Conservation (phyloP, 1,284 basidiomycete species). For the Cutaneotrichosporon curvatum region DNA sequence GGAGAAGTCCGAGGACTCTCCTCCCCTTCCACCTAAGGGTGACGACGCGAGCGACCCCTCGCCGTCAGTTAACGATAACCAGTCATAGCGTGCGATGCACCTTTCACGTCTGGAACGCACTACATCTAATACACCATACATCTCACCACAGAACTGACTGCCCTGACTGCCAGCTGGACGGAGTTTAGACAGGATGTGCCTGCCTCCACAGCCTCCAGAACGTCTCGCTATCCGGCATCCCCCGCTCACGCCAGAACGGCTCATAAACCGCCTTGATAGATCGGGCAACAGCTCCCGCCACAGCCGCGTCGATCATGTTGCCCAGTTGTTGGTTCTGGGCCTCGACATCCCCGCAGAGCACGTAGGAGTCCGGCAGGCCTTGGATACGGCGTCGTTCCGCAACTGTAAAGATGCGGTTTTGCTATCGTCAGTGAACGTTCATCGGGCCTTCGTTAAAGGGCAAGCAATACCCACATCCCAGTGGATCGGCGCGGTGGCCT, state of each 20-base stretch:
- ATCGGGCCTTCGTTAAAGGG: no score
- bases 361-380: constrained; percentile 25
- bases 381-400: constrained; percentile 25
- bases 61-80: background rate
- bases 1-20: background rate
- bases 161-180: no score
- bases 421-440: constrained; percentile 1
- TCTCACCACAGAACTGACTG: no score
- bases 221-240: constrained; percentile 1
- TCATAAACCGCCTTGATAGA: constrained; percentile 20
- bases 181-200: background rate
- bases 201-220: constrained; percentile 9
- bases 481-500: constrained; percentile 16
- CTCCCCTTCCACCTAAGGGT: no score
- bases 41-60: constrained; percentile 9
- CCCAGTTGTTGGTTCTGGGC: constrained; percentile 18
- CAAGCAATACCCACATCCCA: constrained; percentile 19
- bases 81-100: background rate
- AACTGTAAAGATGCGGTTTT: constrained; percentile 18
- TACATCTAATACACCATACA: background rate
- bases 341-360: constrained; percentile 11
- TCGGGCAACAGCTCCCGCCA: constrained; percentile 19
- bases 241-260: constrained; percentile 15
- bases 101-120: background rate
- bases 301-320: constrained; percentile 19